Base-by-base conservation (phyloP, 306 rosid genomes). In the Urtica urens region DNA sequence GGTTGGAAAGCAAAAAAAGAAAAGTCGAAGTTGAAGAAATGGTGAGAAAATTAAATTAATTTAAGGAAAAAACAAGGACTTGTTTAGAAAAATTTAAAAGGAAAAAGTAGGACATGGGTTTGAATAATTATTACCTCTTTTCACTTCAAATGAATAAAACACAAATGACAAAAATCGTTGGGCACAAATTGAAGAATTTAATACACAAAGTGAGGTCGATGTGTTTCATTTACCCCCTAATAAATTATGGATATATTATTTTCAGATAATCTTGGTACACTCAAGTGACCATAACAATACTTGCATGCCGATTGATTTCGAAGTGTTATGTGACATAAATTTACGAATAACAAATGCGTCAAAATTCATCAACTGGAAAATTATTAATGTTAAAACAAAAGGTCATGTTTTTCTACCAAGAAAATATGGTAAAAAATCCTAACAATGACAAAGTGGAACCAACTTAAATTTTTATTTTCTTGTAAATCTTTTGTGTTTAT, bases 131-230 rank as follows among this genome's bases (percentile, higher is more conserved):
- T 44, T 18, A 22, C 5, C 15, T 46, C 26, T 46, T 18, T 21
- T 24, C 51, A 23, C 51, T 46, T 46, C 20, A 13, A 18, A 20
- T 44, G 14, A 23, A 46, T 22, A 23, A 1, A 9, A 21, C 48
- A 53, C 46, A 33, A 57, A 10, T 20, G 47, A 50, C 43, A 44
- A 27, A 26, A 19, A 46, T 27, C 23, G 57, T 30, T 41, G 33
- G 60, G 12, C 41, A 25, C 11, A 25, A 35, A 4, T 24, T 52
- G 15, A 51, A 27, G 18, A 65, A 37, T 35, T 44, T 35, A 38
- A 44, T 21, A 35, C 18, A 42, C 51, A 49, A 40, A 39, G 25
- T 10, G 23, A 28, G 41, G 50, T 59, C 62, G 52, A 16, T 24
- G 25, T 23, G 51, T 46, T 38, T 28, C 45, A 34, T 19, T 33